Evolutionary conservation across 2,329 filamentous ascomycete species (phyloP).

Genomic region (Chalaropsis ovoidea): DNA sequence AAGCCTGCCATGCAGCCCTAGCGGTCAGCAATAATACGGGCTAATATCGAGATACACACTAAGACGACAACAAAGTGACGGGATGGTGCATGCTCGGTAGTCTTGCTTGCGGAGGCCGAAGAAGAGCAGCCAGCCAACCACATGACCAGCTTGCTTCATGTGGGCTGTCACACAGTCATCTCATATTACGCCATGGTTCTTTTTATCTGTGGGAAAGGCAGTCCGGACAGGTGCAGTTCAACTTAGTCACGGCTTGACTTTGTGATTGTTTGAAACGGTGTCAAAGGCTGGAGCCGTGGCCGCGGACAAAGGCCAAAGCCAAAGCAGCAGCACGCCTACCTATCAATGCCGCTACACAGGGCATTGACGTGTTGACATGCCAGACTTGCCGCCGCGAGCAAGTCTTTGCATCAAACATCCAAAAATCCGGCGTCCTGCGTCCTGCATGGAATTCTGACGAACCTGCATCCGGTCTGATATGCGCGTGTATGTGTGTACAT

Average conservation of each 20-base stretch:
- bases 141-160: not conserved
- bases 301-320: not conserved
- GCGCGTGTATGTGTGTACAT: not conserved
- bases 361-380: conserved; percentile 2
- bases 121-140: not conserved
- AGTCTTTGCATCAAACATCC: not conserved
- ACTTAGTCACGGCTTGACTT: not conserved
- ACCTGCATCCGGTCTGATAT: conserved; percentile 5
- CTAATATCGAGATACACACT: not conserved
- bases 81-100: not conserved
- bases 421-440: not conserved
- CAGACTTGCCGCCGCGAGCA: not conserved
- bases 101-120: not conserved
- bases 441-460: not conserved
- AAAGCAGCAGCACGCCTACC: not conserved
- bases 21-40: not conserved
- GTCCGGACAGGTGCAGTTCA: not conserved
- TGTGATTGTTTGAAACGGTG: not conserved
- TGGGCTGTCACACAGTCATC: not conserved
- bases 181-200: not conserved
- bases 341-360: not conserved
- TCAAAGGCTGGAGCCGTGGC: not conserved
- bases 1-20: not conserved
- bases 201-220: not conserved
- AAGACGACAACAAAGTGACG: not conserved